Conservation (phyloP, 441 rosid genomes). For the Eutrema salsugineum region DNA sequence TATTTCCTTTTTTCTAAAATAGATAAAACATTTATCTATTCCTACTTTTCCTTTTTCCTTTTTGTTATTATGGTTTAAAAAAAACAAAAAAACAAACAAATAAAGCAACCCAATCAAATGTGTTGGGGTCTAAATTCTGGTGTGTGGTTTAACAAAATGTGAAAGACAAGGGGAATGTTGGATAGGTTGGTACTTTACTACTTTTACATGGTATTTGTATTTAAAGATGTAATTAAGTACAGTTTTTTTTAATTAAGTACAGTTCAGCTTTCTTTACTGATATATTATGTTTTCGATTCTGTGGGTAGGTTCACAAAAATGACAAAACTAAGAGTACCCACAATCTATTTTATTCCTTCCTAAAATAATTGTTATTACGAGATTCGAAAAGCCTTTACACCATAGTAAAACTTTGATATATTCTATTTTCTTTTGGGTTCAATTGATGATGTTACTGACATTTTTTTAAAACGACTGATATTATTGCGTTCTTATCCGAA, state of each 20-base stretch:
- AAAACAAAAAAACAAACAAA: not conserved
- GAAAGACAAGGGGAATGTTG: not conserved
- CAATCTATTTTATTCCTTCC: not conserved
- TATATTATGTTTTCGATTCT: not conserved
- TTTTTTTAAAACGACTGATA: not conserved
- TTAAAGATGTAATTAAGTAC: not conserved
- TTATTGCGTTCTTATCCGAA: slow-evolving; percentile 22
- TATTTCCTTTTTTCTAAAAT: not conserved
- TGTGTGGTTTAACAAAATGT: slow-evolving; percentile 10
- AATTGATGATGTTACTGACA: not conserved
- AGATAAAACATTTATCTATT: slow-evolving; percentile 6
- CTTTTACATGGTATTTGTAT: not conserved
- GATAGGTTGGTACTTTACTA: slow-evolving; percentile 18
- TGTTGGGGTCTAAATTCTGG: slow-evolving; percentile 3
- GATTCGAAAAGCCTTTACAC: not conserved
- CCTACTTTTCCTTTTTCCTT: not conserved
- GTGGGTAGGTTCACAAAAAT: not conserved
- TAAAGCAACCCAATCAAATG: not conserved
- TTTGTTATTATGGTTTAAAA: not conserved
- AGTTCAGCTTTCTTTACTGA: not conserved
- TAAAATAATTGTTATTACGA: not conserved
- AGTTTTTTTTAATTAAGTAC: not conserved
- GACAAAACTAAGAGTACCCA: not conserved
- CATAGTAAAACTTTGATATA: not conserved
- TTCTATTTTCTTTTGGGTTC: too few relatives aligned